Conservation (phyloP, 1,284 basidiomycete species). For the Fomitopsis schrenkii region DNA sequence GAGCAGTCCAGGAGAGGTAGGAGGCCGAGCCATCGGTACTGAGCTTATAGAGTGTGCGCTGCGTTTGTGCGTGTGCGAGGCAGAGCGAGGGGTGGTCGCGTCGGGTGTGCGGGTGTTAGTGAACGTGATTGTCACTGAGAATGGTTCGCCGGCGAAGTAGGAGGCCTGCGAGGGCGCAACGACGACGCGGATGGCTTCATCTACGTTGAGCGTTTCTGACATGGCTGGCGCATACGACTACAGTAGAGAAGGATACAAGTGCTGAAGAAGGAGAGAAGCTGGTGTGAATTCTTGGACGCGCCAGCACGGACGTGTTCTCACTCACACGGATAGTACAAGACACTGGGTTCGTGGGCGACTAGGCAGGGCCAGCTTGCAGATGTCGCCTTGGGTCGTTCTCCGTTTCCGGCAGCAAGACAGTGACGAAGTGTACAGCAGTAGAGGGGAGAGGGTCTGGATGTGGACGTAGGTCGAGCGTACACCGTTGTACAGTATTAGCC, state of each 20-base stretch:
- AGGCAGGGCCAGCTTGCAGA: background rate
- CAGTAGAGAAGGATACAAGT: background rate
- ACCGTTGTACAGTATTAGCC: background rate
- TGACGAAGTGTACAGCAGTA: background rate
- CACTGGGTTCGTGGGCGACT: background rate
- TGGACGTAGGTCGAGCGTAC: background rate
- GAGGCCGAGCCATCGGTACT: slow-evolving; percentile 68
- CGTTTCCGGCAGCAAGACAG: background rate
- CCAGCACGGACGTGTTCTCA: background rate
- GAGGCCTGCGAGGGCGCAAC: slow-evolving; percentile 81
- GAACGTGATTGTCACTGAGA: slow-evolving; percentile 83
- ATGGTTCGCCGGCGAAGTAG: slow-evolving; percentile 90
- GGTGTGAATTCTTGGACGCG: background rate
- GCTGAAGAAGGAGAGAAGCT: background rate
- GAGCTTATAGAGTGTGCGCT: slow-evolving; percentile 73
- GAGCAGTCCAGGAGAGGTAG: slow-evolving; percentile 71
- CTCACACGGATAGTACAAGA: background rate
- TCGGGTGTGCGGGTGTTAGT: slow-evolving; percentile 66
- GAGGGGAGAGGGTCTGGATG: background rate
- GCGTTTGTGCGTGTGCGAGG: slow-evolving; percentile 49
- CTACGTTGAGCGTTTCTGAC: slow-evolving; percentile 8
- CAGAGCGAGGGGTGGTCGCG: slow-evolving; percentile 20
- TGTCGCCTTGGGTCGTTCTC: background rate
- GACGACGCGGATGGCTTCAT: slow-evolving; percentile 51
- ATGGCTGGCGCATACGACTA: background rate